Evolutionary conservation across 1,284 basidiomycete genomes (phyloP).

Genomic region (Mycena sp.): DNA sequence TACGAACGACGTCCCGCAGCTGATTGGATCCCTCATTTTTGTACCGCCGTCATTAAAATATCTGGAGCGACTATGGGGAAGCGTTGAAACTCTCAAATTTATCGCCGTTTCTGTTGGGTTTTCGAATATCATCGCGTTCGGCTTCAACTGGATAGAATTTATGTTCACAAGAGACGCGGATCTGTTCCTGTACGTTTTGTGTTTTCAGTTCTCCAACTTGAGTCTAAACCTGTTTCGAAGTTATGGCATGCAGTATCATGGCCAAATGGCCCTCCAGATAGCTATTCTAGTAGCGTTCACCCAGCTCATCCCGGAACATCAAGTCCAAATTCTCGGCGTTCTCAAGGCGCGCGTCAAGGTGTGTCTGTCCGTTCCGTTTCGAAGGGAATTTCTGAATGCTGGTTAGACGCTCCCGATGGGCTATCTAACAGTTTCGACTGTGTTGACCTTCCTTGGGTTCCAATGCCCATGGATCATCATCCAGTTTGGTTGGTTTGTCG

Average conservation of each 20-base stretch:
- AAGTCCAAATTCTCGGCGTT: conserved; percentile 91
- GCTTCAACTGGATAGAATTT: conserved; percentile 85
- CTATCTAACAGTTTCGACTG: conserved; percentile 91
- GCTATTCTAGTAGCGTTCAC: conserved; percentile 95
- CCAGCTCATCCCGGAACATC: conserved; percentile 97
- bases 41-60: conserved; percentile 89
- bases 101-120: conserved; percentile 81
- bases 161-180: conserved; percentile 70
- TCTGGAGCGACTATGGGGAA: conserved; percentile 94
- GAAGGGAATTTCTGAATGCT: conserved; percentile 10
- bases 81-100: conserved; percentile 88
- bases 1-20: conserved; percentile 53
- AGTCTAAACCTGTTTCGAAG: conserved; percentile 53
- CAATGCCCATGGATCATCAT: conserved; percentile 96
- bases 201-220: background rate
- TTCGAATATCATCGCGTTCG: conserved; percentile 89
- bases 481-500: conserved; percentile 97
- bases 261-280: conserved; percentile 92
- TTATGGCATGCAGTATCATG: conserved; percentile 90
- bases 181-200: conserved; percentile 74
- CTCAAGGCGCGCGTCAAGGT: conserved; percentile 93
- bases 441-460: conserved; percentile 88
- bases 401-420: conserved; percentile 89
- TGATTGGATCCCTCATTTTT: conserved; percentile 80
- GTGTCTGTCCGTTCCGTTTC: conserved; percentile 25